Conservation (phyloP, 257 asterid species). For the Knoxia roxburghii region DNA sequence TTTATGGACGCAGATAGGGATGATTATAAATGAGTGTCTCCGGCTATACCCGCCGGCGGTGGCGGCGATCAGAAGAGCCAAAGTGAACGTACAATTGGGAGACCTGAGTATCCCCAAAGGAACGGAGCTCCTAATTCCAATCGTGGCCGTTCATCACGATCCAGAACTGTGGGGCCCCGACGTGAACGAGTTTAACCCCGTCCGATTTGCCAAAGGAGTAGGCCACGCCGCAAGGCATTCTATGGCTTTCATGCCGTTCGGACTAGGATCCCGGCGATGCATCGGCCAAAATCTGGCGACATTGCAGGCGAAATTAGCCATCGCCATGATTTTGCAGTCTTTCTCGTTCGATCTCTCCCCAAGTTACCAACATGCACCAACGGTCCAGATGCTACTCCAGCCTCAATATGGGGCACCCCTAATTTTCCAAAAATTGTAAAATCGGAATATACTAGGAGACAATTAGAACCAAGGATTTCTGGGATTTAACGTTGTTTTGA, state of each 20-base stretch:
- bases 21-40: conserved; percentile 73
- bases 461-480: too few species aligned
- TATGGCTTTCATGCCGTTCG: conserved; percentile 82
- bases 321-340: conserved; percentile 67
- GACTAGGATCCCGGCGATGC: conserved; percentile 77
- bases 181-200: conserved; percentile 73
- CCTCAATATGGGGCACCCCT: conserved; percentile 91
- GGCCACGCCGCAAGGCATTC: conserved; percentile 67
- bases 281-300: conserved; percentile 81
- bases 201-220: conserved; percentile 62
- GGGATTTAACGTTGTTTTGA: too few species aligned
- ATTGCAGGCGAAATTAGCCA: conserved; percentile 66
- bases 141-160: conserved; percentile 81
- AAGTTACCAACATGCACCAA: conserved; percentile 67
- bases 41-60: conserved; percentile 88
- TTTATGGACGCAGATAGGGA: conserved; percentile 51
- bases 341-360: conserved; percentile 66
- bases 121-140: conserved; percentile 75
- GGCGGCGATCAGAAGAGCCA: conserved; percentile 66
- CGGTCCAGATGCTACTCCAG: conserved; percentile 52
- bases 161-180: conserved; percentile 72
- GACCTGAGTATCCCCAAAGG: conserved; percentile 46
- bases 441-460: too few species aligned
- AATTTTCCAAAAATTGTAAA: conserved; percentile 55
- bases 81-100: conserved; percentile 47